Base-by-base conservation (phyloP, 2,329 filamentous ascomycete species). In the Cladophialophora psammophila region DNA sequence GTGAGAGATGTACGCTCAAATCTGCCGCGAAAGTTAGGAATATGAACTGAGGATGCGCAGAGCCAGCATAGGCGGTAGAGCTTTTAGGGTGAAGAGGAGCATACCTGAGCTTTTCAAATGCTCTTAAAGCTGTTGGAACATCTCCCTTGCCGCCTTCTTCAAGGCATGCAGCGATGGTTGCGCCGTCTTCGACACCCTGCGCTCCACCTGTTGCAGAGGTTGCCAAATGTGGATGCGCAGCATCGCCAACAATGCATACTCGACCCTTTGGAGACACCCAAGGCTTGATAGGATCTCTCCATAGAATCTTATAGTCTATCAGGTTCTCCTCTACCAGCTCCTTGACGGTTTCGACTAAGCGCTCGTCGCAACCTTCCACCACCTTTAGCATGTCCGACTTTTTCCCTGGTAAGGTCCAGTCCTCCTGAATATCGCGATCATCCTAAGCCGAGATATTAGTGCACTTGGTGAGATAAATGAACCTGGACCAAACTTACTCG, bases 371-470 rank as follows among this genome's bases (percentile, higher is more conserved):
- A 20, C 79, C 82, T 57, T 85, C 79, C 8, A 86, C 73, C 0
- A 84, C 78, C 62, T 82, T 77, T 63, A 80, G 78, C 0, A 85
- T 84, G 48, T 86, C 84, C 53, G 82, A 79, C 0, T 85, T 75
- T 50, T 83, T 82, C 2, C 82, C 83, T 0, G 83, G 83, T 66
- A 85, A 84, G 2, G 79, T 82, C 83, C 83, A 86, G 0, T 82
- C 84, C 74, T 87, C 85, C 64, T 85, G 79, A 63, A 86, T 85
- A 69, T 86, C 81, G 67, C 81, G 80, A 60, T 81, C 80, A 69
- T 86, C 85, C 64, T 82, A 42, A n/a, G 36, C 36, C 12, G 9
- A 38, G 13, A 0, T 13, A 38, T 38, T 38, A 38, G 36, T 38
- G 10, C 8, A 3, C n/a, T n/a, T n/a, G n/a, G n/a, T n/a, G n/a